Evolutionary conservation across 2,329 filamentous ascomycete species (phyloP), one percentile per base, ranked within the genome.

Genomic region (Cytospora mali): DNA sequence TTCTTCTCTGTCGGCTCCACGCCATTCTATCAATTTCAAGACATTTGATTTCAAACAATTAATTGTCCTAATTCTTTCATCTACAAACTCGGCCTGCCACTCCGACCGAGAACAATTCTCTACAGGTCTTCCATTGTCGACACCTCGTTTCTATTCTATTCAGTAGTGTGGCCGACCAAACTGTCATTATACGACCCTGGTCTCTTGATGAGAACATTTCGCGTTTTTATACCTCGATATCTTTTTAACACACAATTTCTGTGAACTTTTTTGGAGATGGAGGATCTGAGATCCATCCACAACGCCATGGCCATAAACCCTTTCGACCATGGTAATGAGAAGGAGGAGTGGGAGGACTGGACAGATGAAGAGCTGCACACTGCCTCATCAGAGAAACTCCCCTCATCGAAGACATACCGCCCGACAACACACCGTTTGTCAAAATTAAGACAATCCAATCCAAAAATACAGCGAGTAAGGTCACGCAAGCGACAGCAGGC

Each of bases 401-500:
- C 53, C 28, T 50, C 54, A 33, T 53, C 62, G 21, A 65, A 63
- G 29, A 21, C 33, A 31, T 39, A 51, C 3, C 33, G 23, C 16
- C 49, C 53, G 18, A 29, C 55, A 6, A 21, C 63, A 29, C n/a
- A 59, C 13, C 67, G 74, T 61, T 66, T 68, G 23, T 74, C 75
- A 5, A 71, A 77, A 56, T 55, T 65, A 25, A 69, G 69, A 21
- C 67, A 74, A 28, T 79, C 81, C 1, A 70, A 73, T 2, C 74
- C 76, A 29, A 80, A 75, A 60, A 70, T 81, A 31, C 74, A 72
- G 51, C 77, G 83, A 10, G 71, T 83, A 25, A 88, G 82, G 70
- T 90, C 87, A 4, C 82, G 82, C 60, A 81, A 82, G 31, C 80
- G 86, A 58, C 86, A 89, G 69, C 85, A 84, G 69, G 80, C 81